phyloP scores from a whole-genome alignment of 371 early-diverging fungal genomes.

The Lichtheimia hyalospora region DNA sequence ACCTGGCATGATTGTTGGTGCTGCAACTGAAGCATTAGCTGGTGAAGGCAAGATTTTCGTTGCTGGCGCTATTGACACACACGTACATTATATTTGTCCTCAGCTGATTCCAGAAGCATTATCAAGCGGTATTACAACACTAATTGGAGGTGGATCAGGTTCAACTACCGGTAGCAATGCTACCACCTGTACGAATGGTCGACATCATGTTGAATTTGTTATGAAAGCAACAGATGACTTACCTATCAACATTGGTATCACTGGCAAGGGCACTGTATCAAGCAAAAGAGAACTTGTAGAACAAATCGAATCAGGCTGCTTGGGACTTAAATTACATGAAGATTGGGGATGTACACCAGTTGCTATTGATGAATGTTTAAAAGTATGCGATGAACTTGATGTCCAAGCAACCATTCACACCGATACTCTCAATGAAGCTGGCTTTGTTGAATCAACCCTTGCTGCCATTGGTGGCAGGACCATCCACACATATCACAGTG shows the following conservation, averaged over 20 bases:
- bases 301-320: slow-evolving; percentile 84
- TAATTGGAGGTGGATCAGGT: slow-evolving; percentile 95
- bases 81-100: slow-evolving; percentile 92
- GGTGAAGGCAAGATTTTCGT: slow-evolving; percentile 91
- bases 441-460: slow-evolving; percentile 90
- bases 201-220: slow-evolving; percentile 81
- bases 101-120: slow-evolving; percentile 82
- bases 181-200: slow-evolving; percentile 91
- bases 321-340: slow-evolving; percentile 93
- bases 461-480: slow-evolving; percentile 86
- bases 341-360: slow-evolving; percentile 95
- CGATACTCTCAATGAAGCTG: slow-evolving; percentile 92
- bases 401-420: slow-evolving; percentile 93
- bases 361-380: slow-evolving; percentile 86
- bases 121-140: slow-evolving; percentile 83
- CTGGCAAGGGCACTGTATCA: slow-evolving; percentile 91
- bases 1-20: slow-evolving; percentile 86
- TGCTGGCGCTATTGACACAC: slow-evolving; percentile 91
- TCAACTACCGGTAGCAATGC: slow-evolving; percentile 94
- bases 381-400: slow-evolving; percentile 85
- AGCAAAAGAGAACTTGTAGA: slow-evolving; percentile 66
- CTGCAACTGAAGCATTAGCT: slow-evolving; percentile 86
- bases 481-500: slow-evolving; percentile 93
- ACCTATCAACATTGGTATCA: slow-evolving; percentile 90
- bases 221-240: slow-evolving; percentile 82